A percentile compares a stretch with the other conserved stretches of the same genome.
These are phyloP conservation scores for Trichoderma oligosporum DNA, from an alignment of 2,329 filamentous ascomycete genomes.

Conservation along the genomic window DNA sequence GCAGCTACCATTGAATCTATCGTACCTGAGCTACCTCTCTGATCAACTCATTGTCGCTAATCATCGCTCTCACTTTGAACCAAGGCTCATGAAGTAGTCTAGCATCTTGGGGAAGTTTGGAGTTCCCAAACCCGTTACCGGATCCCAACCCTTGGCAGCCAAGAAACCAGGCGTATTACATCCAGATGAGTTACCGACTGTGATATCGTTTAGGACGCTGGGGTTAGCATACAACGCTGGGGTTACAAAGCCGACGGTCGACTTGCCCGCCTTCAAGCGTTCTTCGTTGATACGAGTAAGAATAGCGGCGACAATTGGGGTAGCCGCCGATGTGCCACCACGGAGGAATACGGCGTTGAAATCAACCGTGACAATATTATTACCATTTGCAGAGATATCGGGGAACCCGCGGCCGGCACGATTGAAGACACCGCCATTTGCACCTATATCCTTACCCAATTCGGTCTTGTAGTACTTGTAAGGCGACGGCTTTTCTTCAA, in stretches of 20 bases:
- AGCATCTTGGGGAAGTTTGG: constrained; percentile 1
- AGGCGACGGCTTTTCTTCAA: constrained; percentile 27
- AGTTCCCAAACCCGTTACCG: background rate
- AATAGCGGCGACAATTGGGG: constrained; percentile 31
- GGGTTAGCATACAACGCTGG: constrained; percentile 2
- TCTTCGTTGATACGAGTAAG: constrained; percentile 29
- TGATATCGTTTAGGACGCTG: background rate
- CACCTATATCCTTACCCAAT: constrained; percentile 36
- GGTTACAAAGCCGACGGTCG: constrained; percentile 5
- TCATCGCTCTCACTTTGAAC: background rate
- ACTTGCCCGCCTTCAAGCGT: constrained; percentile 24
- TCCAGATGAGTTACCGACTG: background rate
- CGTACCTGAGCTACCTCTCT: background rate
- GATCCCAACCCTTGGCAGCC: background rate
- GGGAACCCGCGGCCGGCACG: constrained; percentile 41
- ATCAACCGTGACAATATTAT: constrained; percentile 40
- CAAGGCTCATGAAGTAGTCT: background rate
- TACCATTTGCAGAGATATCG: constrained; percentile 42
- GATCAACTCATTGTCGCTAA: background rate
- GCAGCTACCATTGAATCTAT: background rate
- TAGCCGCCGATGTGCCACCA: constrained; percentile 45
- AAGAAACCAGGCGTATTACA: background rate
- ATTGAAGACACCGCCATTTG: constrained; percentile 41
- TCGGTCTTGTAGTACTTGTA: background rate
- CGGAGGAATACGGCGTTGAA: constrained; percentile 41